Evolutionary conservation across 2,329 filamentous ascomycete genomes (phyloP), one percentile per base, ranked within the genome.

Genomic region (Zalaria sp.): DNA sequence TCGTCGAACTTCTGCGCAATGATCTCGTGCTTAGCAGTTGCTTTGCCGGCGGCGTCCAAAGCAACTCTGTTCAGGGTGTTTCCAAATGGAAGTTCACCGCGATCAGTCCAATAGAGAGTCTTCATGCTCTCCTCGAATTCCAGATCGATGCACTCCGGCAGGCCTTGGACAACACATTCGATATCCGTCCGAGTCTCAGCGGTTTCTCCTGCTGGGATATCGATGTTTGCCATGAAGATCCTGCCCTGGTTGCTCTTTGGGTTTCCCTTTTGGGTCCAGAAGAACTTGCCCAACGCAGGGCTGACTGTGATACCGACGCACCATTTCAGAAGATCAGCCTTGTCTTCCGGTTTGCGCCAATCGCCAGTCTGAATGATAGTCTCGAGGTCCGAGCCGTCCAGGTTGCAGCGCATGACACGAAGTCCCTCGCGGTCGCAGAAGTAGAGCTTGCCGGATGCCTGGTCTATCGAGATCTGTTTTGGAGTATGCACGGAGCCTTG

Each of bases 231-330:
- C 4, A 61, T 56, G 51, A 73, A 72, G 35, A 79, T 75, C 3
- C 67, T 62, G 0, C 75, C 75, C 34, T 63, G 51, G 1, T 55
- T 57, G 0, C 60, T 64, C 52, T 77, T 78, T 3, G 66, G 63
- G 0, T 62, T 57, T 0, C 75, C 75, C 49, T 79, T 78, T 40
- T 78, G 74, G 0, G 69, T 73, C 75, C 75, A 79, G 60, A 71
- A 78, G 37, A 79, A 60, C 35, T 66, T 63, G 9, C 64, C 62
- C 1, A 57, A 55, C 0, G 53, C 44, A 27, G 37, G 42, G 3
- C 66, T 64, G 0, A 79, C 59, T 0, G 67, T 54, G 34, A 79
- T 63, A 1, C 75, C 75, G 5, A 79, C 73, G 42, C 71, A 75
- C 72, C 72, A 75, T 3, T 11, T 57, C 27, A 25, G 25, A 1